Percentiles rank a stretch among this genome's conserved stretches.
phyloP scores from a whole-genome alignment of 257 asterid species.

The Solanum virginianum region DNA sequence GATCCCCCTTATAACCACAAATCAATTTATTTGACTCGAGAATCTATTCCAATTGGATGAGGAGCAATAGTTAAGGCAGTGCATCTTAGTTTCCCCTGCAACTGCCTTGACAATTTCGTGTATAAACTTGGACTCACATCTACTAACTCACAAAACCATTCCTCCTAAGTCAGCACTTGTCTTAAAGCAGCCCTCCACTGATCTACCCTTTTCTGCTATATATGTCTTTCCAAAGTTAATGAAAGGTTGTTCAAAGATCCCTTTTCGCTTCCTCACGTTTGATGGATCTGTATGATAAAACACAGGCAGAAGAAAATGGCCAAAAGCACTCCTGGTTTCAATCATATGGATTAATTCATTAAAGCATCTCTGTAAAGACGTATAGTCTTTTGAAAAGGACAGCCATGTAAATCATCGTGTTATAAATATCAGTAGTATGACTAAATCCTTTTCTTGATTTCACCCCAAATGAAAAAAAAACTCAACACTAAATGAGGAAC shows the following conservation, averaged over 20 bases:
- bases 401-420: slow-evolving; percentile 50
- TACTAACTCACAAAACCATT: too few relatives aligned
- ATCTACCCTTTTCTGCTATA: neutral
- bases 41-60: too few relatives aligned
- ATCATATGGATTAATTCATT: neutral
- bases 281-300: slow-evolving; percentile 7
- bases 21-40: too few relatives aligned
- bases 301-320: neutral
- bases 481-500: slow-evolving; percentile 64
- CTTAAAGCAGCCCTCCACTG: neutral
- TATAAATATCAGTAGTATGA: slow-evolving; percentile 41
- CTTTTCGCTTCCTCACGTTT: neutral
- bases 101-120: too few relatives aligned
- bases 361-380: too few relatives aligned
- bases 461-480: slow-evolving; percentile 74
- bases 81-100: too few relatives aligned
- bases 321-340: neutral
- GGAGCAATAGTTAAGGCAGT: too few relatives aligned
- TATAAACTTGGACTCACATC: too few relatives aligned
- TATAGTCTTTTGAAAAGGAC: too few relatives aligned
- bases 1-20: too few relatives aligned
- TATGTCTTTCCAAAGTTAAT: neutral
- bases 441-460: slow-evolving; percentile 33
- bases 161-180: too few relatives aligned
- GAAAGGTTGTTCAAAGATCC: neutral